Base-by-base conservation (phyloP, 2,329 filamentous ascomycete genomes). In the Fusarium proliferatum region DNA sequence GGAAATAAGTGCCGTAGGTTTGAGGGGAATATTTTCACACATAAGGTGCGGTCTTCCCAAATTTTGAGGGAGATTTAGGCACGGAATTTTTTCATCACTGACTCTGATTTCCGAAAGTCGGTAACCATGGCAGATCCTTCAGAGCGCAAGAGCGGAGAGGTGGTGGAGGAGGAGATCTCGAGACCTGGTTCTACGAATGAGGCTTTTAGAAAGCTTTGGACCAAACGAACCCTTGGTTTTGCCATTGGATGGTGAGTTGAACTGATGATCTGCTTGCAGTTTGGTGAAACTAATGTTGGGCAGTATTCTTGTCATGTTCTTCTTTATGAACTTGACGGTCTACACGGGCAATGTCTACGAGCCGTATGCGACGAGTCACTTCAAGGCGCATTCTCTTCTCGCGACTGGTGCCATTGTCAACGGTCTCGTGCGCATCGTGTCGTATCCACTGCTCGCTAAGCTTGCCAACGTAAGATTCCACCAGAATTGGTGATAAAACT, bases 331-430 rank as follows among this genome's bases (percentile, higher is more conserved):
- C 19, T 6, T 74, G 8, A 70, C 66, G 3, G 72, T 75, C 4
- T 74, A 74, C 13, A 75, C 72, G 1, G 72, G 74, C 0, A 75
- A 74, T 12, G 72, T 74, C 2, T 75, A 75, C 17, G 72, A 74
- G 15, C 72, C 72, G 0, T 74, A 74, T 16, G 72, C 72, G 12
- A 74, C 72, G 0, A 74, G 72, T 9, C 69, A 75, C n/a, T 74
- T 74, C 19, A 48, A 75, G 5, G 69, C 65, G 0, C 72, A 74
- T 19, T 74, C 72, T 2, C 61, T 75, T 3, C 36, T 74, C 0
- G 59, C 72, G 0, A 75, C 72, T 3, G 72, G 72, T 0, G 23
- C 72, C 3, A 75, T 74, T 3, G 57, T 74, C 21, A 69, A 72
- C 6, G 72, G 72, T 6, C 72, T 74, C 1, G 66, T 75, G 6